Evolutionary conservation across 495 filamentous ascomycete genomes (phyloP).

Genomic region (Neurospora tetrasperma): DNA sequence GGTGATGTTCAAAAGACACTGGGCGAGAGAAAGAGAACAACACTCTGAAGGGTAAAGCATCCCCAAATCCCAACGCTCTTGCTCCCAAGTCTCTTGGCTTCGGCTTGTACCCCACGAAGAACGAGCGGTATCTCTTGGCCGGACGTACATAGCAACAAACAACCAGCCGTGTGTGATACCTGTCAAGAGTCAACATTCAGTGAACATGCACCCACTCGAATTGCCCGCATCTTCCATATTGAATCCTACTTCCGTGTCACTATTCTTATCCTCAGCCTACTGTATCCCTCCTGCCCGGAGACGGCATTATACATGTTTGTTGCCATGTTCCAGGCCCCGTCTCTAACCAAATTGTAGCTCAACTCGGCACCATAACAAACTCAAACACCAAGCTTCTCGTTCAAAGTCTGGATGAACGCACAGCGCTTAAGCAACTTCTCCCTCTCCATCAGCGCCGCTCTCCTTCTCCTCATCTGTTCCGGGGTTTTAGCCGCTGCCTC

Average conservation of each 20-base stretch:
- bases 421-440: conserved; percentile 14
- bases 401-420: conserved; percentile 9
- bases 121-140: no score
- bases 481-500: not conserved
- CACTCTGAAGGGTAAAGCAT: no score
- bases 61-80: no score
- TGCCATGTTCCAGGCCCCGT: not conserved
- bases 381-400: conserved; percentile 14
- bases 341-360: not conserved
- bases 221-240: not conserved
- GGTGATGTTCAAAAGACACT: no score
- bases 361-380: not conserved
- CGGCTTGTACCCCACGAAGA: no score
- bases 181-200: not conserved
- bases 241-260: not conserved
- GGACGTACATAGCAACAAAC: no score
- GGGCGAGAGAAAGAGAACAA: no score
- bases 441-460: conserved; percentile 3
- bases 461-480: not conserved
- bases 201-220: not conserved
- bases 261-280: not conserved
- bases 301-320: not conserved
- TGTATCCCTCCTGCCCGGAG: not conserved
- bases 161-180: not conserved
- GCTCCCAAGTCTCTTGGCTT: no score